Base-by-base conservation (phyloP, 768 basidiomycete species). In the Rhodotorula taiwanensis region DNA sequence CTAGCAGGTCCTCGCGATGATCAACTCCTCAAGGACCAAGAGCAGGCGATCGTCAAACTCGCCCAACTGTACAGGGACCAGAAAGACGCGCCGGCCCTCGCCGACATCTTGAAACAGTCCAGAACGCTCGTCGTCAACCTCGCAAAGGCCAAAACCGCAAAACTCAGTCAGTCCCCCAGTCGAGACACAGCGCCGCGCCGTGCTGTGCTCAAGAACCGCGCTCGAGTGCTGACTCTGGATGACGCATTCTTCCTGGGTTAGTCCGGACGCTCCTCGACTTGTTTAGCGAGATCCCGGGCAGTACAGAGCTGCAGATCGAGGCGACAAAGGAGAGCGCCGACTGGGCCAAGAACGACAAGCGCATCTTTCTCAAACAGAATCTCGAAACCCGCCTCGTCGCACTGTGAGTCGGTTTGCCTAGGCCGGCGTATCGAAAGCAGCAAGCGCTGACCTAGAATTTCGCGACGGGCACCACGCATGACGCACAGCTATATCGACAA, bases 91-190 rank as follows among this genome's bases (percentile, higher is more conserved):
- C 33, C 25, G 42, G 0, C 43, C 41, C 80, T 98, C 4, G 89
- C 91, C 15, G 83, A 90, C 58, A 85, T 94, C 42, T 88, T 95
- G 58, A 87, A 84, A 0, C 80, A 86, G 31, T 90, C 89, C 0
- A 79, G 91, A 52, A 80, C 83, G 0, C 91, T 93, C 79, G 88
- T 94, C 82, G 85, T 88, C 0, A 86, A 87, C n/a, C 88, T 90
- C 0, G 93, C 93, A 21, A 97, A 97, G 77, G 93, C 92, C 2
- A 95, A 97, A 77, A 95, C 94, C 0, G 92, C 92, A 5, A 94
- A 94, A 78, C 83, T 97, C 67, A 94, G 91, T 91, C 66, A 70
- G 85, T 76, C 31, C 62, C 52, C 31, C n/a, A n/a, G n/a, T n/a
- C n/a, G n/a, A n/a, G n/a, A n/a, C n/a, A n/a, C n/a, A n/a, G n/a